These are phyloP conservation scores for Dryadomyces quercivorus DNA, from an alignment of 2,329 filamentous ascomycete genomes.

Conservation along the genomic window DNA sequence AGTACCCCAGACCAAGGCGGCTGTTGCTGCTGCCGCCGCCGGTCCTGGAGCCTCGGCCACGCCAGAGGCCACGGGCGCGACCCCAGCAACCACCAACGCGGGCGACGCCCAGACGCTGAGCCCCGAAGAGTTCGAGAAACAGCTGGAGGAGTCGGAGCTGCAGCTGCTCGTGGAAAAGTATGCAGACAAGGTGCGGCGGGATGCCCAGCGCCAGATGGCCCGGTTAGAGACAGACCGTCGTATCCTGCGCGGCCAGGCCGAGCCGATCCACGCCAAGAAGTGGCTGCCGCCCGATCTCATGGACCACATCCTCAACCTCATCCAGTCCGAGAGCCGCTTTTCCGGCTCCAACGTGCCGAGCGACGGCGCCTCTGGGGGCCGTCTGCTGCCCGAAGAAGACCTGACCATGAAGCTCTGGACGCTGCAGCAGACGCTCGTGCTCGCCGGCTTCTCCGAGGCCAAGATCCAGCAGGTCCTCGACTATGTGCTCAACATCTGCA, in stretches of 20 bases:
- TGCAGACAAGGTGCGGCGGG: slow-evolving; percentile 64
- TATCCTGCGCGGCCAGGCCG: slow-evolving; percentile 66
- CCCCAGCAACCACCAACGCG: slow-evolving; percentile 8
- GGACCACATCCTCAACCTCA: slow-evolving; percentile 63
- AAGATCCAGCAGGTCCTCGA: slow-evolving; percentile 53
- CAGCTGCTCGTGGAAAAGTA: slow-evolving; percentile 80
- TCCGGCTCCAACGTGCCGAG: slow-evolving; percentile 35
- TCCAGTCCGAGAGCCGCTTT: slow-evolving; percentile 52
- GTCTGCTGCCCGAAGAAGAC: slow-evolving; percentile 61
- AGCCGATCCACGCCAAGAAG: slow-evolving; percentile 56
- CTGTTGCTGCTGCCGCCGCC: background rate
- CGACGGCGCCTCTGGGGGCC: slow-evolving; percentile 31
- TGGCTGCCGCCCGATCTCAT: slow-evolving; percentile 75
- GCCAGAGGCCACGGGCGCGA: background rate
- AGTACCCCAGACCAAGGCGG: slow-evolving; percentile 6
- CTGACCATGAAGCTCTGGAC: slow-evolving; percentile 74
- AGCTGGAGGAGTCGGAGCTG: slow-evolving; percentile 82
- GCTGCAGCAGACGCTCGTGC: slow-evolving; percentile 58
- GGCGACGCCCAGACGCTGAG: slow-evolving; percentile 39
- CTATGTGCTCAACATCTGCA: slow-evolving; percentile 54
- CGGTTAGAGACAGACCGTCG: slow-evolving; percentile 79
- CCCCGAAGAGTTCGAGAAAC: slow-evolving; percentile 80
- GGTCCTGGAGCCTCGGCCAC: background rate
- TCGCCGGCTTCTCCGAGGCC: slow-evolving; percentile 53
- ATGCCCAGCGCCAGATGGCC: slow-evolving; percentile 62